Evolutionary conservation across 2,329 filamentous ascomycete genomes (phyloP).

Genomic region (Neonectria punicea): DNA sequence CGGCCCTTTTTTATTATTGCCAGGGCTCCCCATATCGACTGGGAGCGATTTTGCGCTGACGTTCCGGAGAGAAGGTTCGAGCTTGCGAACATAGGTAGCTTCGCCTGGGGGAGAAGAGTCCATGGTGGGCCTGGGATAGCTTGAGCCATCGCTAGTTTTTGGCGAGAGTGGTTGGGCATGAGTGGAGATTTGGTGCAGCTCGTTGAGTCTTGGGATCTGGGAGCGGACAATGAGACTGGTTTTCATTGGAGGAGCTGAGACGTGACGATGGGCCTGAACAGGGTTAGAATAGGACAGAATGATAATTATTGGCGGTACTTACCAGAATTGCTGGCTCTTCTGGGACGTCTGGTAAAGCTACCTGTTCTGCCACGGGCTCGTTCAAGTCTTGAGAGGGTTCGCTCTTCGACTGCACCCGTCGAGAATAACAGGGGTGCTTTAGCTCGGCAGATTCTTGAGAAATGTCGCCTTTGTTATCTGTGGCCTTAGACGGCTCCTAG

Average conservation of each 20-base stretch:
- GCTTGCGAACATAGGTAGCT: constrained; percentile 1
- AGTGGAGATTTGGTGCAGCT: constrained; percentile 22
- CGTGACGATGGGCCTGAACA: constrained; percentile 37
- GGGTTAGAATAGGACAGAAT: constrained; percentile 14
- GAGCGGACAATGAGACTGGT: constrained; percentile 20
- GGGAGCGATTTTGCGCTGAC: constrained; percentile 7
- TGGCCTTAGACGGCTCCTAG: constrained; percentile 35
- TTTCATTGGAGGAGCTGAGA: constrained; percentile 41
- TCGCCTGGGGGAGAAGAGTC: neutral
- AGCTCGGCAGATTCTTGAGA: constrained; percentile 38
- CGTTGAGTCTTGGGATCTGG: constrained; percentile 41
- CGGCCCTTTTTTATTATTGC: constrained; percentile 2
- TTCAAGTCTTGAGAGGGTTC: constrained; percentile 51
- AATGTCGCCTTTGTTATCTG: constrained; percentile 24
- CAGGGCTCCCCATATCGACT: neutral
- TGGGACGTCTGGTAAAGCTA: neutral
- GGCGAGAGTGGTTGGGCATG: neutral
- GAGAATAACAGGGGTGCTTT: constrained; percentile 53
- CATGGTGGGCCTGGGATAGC: neutral
- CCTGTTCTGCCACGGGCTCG: constrained; percentile 19
- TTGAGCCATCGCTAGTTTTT: neutral
- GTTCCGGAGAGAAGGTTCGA: constrained; percentile 1
- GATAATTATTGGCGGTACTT: neutral
- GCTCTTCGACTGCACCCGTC: constrained; percentile 60
- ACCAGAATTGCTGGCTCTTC: constrained; percentile 30